phyloP scores from a whole-genome alignment of 805 yeast species.

The Ogataea trehalophila region DNA sequence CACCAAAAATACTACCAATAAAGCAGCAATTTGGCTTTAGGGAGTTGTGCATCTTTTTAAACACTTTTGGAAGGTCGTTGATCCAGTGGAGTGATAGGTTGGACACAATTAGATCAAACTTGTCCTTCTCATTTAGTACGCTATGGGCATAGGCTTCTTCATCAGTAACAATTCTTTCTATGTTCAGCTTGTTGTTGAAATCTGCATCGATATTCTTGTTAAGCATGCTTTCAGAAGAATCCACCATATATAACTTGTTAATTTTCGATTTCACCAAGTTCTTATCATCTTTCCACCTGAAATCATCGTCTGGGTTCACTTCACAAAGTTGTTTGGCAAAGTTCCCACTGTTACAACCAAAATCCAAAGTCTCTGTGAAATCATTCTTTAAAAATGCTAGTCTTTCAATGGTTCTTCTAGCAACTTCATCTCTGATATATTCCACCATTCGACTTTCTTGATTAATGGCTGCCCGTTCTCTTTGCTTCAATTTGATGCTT shows the following conservation, averaged over 20 bases:
- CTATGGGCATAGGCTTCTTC: constrained; percentile 57
- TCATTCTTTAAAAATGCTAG: constrained; percentile 65
- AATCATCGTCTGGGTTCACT: constrained; percentile 32
- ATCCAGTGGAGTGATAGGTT: constrained; percentile 80
- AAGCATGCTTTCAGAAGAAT: constrained; percentile 51
- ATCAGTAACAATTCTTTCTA: constrained; percentile 54
- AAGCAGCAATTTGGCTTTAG: constrained; percentile 79
- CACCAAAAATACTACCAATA: constrained; percentile 76
- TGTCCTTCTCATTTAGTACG: constrained; percentile 32
- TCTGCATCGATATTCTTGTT: constrained; percentile 44
- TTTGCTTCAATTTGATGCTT: constrained; percentile 53
- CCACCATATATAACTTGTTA: constrained; percentile 58
- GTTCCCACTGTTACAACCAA: constrained; percentile 72
- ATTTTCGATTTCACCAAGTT: constrained; percentile 47
- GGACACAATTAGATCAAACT: constrained; percentile 67
- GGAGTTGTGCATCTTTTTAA: constrained; percentile 50
- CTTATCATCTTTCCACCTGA: constrained; percentile 48
- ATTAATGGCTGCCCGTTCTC: constrained; percentile 45
- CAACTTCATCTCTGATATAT: constrained; percentile 71
- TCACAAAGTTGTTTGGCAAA: constrained; percentile 32
- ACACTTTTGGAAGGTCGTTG: constrained; percentile 70
- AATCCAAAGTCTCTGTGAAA: constrained; percentile 57
- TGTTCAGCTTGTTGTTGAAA: constrained; percentile 39
- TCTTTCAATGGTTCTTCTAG: constrained; percentile 67
- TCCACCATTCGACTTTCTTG: constrained; percentile 54